Base-by-base conservation (phyloP, 345 rosid species). In the Pugionium cornutum region DNA sequence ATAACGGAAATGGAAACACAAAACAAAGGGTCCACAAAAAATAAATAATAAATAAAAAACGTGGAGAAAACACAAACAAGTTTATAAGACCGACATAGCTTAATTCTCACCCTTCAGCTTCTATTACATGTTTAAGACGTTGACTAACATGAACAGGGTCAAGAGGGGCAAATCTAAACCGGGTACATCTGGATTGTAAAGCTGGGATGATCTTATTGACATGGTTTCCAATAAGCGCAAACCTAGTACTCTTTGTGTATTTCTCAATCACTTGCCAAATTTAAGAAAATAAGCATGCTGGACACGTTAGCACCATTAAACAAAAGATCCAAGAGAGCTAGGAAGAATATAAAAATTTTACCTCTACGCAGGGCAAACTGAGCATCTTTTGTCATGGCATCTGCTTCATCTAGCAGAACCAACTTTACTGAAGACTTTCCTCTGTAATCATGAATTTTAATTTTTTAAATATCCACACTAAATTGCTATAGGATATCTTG, bases 351-450 rank as follows among this genome's bases (percentile, higher is more conserved):
- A 36, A 64, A 66, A 42, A 25, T 39, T 62, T 25, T 59, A 87
- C 97, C 96, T 85, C 96, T 85, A 66, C 96, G 97, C 82, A 89
- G 68, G 25, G 98, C 98, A 83, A 92, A 92, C 76, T 92, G 97
- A 41, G 98, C 97, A 77, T 92, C 98, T 80, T 92, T 92, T 44
- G 98, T 92, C 98, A 92, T 90, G 53, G 98, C 98, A 83, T 92
- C 97, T 57, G 96, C 87, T 78, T 89, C 97, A 66, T 92, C 97
- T 5, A 92, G 92, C 63, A 92, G 78, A 52, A 92, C 92, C 87
- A 92, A 70, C 83, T 92, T 92, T 37, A 90, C 90, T 18, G 86
- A 77, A 54, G 85, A 63, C 80, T 83, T 89, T 6, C 84, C 83
- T 41, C 98, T 88, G 55, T 27, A 66, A 54, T 35, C 28, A 69